Base-by-base conservation (phyloP, 345 rosid genomes). In the Cardamine resedifolia region DNA sequence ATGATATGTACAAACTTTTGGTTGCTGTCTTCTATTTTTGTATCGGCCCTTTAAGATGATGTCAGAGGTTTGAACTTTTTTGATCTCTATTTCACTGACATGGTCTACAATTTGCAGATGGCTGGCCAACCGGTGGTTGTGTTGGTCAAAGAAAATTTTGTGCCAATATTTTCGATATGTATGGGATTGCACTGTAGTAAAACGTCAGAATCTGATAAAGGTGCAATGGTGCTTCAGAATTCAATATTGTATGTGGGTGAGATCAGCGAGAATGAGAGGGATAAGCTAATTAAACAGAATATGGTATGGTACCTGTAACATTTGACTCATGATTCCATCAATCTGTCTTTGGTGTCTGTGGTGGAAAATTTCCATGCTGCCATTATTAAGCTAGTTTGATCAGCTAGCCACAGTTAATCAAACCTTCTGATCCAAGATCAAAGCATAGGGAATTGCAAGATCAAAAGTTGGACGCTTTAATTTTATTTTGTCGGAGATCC, bases 121-220 rank as follows among this genome's bases (percentile, higher is more conserved):
- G 77, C 90, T 66, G 78, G 87, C 53, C 84, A 82, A 78, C 83
- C 92, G 51, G 64, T 84, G 85, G 77, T 82, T 61, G 77, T 68
- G 63, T 66, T 94, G 76, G 80, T 89, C 55, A 86, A 77, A 68
- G 82, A 82, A 75, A 86, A 91, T 77, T 91, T 94, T 79, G 97
- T 89, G 79, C 84, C 97, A 10, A 86, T 94, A 74, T 91, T 94
- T 81, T 85, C 98, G 6, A 73, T 91, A 69, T 86, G 92, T 70
- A 89, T 89, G 82, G 85, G 85, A 44, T 79, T 85, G 82, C 85
- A 83, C 79, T 87, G 96, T 81, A 84, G 92, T 76, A 79, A 83
- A 77, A 81, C 66, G 59, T 78, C 87, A 77, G 87, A 81, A 51
- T 82, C 75, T 60, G 90, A 84, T 75, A 86, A 79, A 73, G 89